Conservation (phyloP, 2,329 filamentous ascomycete species). For the Aspergillus cejpii region DNA sequence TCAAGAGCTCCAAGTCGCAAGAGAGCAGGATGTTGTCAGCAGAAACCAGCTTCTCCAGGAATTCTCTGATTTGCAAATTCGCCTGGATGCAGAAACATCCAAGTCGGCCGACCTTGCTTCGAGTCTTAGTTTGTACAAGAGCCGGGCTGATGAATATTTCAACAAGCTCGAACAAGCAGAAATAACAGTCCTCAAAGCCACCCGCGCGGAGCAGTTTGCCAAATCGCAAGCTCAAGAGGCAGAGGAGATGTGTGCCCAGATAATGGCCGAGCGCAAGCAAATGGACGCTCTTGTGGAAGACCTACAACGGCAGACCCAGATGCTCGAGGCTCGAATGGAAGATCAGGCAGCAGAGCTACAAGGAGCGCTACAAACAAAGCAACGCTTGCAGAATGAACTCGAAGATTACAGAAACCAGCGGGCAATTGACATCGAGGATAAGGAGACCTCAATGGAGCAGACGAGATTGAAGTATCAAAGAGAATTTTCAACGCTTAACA, state of each 20-base stretch:
- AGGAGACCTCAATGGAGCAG: slow-evolving; percentile 91
- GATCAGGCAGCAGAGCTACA: slow-evolving; percentile 87
- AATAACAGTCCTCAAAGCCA: slow-evolving; percentile 87
- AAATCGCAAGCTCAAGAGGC: slow-evolving; percentile 83
- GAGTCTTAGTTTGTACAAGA: slow-evolving; percentile 83
- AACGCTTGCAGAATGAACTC: slow-evolving; percentile 89
- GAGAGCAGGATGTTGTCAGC: slow-evolving; percentile 82
- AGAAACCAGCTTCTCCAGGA: slow-evolving; percentile 84
- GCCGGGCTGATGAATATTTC: slow-evolving; percentile 90
- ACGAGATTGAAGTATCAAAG: slow-evolving; percentile 95
- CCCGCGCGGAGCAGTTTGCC: slow-evolving; percentile 86
- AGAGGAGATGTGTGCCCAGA: slow-evolving; percentile 80
- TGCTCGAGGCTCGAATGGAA: slow-evolving; percentile 83
- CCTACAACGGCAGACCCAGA: slow-evolving; percentile 79
- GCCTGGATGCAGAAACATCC: slow-evolving; percentile 80
- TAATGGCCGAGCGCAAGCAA: slow-evolving; percentile 87
- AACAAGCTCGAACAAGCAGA: slow-evolving; percentile 95
- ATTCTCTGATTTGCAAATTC: slow-evolving; percentile 87
- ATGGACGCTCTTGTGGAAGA: slow-evolving; percentile 85
- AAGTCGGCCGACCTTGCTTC: slow-evolving; percentile 76
- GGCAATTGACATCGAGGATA: slow-evolving; percentile 94
- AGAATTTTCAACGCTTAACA: slow-evolving; percentile 80
- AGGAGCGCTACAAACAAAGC: slow-evolving; percentile 78
- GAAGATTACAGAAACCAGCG: slow-evolving; percentile 95
- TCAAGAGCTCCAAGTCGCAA: slow-evolving; percentile 67